phyloP scores from a whole-genome alignment of 73 alveolate genomes.

The Paramecium biaurelia region DNA sequence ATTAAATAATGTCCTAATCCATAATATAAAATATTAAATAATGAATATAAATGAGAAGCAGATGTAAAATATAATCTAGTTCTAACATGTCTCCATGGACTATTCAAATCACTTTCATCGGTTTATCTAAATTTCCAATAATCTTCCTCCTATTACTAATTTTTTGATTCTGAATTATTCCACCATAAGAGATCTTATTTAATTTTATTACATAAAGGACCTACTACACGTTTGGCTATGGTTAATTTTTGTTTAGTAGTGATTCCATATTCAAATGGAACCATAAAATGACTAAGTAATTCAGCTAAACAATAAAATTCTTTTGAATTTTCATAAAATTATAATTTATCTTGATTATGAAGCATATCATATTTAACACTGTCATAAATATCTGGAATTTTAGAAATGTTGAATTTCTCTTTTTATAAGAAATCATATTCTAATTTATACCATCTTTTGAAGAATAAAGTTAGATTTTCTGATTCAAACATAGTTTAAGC shows the following conservation, averaged over 20 bases:
- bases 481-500: conserved; percentile 42
- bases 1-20: conserved; percentile 68
- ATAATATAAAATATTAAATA: conserved; percentile 74
- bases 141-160: conserved; percentile 66
- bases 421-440: conserved; percentile 82
- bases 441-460: conserved; percentile 90
- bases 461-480: conserved; percentile 78
- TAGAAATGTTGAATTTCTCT: conserved; percentile 79
- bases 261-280: conserved; percentile 93
- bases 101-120: conserved; percentile 82
- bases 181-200: conserved; percentile 86
- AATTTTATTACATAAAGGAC: conserved; percentile 79
- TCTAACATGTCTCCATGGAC: conserved; percentile 92
- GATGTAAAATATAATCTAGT: conserved; percentile 90
- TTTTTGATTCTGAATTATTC: conserved; percentile 66
- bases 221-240: conserved; percentile 79
- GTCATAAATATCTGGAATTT: conserved; percentile 94
- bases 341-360: conserved; percentile 73
- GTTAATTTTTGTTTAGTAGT: conserved; percentile 75
- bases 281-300: conserved; percentile 75
- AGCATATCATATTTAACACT: conserved; percentile 87
- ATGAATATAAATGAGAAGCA: conserved; percentile 88
- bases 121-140: conserved; percentile 76
- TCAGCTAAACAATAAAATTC: conserved; percentile 72
- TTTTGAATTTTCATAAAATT: conserved; percentile 69